Conservation (phyloP, 176 grass and related monocot species). For the Cenchrus purpureus region DNA sequence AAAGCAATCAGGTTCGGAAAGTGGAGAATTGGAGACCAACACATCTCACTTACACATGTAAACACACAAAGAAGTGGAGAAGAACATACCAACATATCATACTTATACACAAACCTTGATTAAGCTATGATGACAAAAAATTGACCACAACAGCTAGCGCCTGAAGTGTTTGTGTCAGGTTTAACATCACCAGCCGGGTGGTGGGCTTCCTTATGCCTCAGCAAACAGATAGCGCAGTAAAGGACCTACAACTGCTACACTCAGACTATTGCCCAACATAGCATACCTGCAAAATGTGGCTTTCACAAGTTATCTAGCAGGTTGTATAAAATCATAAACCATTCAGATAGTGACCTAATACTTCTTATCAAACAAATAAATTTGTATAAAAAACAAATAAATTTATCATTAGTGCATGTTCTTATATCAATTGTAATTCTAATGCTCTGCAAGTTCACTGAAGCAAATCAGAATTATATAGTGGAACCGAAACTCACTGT, state of each 20-base stretch:
- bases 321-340: neutral
- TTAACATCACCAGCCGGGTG: conserved; percentile 21
- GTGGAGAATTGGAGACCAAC: neutral
- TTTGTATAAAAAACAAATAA: neutral
- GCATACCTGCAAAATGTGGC: conserved; percentile 71
- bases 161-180: conserved; percentile 4
- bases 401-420: neutral
- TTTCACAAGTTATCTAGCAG: neutral
- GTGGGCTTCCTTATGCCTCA: conserved; percentile 34
- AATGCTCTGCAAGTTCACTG: conserved; percentile 18
- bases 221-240: conserved; percentile 81
- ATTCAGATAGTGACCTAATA: neutral
- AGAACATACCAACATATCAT: neutral
- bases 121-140: neutral
- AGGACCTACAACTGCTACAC: conserved; percentile 81
- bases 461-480: conserved; percentile 27
- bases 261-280: conserved; percentile 91
- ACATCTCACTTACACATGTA: neutral
- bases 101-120: conserved; percentile 22
- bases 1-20: neutral
- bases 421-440: neutral
- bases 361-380: conserved; percentile 4
- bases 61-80: neutral
- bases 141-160: neutral
- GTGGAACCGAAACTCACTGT: conserved; percentile 60